Conservation (phyloP, 768 basidiomycete genomes). For the Lanmaoa pseudosensibilis region DNA sequence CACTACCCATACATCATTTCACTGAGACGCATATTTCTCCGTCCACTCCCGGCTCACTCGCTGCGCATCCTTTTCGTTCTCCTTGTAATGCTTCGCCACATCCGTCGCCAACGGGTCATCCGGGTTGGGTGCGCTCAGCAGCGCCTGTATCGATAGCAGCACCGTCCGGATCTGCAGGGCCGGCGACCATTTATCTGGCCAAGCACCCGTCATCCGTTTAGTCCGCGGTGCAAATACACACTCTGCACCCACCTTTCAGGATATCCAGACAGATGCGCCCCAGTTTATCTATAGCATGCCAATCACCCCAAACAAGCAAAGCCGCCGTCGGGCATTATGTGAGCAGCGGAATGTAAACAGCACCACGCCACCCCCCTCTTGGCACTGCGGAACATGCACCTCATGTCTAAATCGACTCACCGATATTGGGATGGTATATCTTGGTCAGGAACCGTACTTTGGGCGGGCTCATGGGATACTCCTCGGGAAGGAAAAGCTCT, state of each 20-base stretch:
- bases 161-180: constrained; percentile 98
- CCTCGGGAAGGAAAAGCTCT: constrained; percentile 98
- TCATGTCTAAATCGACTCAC: constrained; percentile 46
- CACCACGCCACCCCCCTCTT: constrained; percentile 9
- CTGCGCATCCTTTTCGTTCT: constrained; percentile 92
- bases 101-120: constrained; percentile 94
- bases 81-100: constrained; percentile 98
- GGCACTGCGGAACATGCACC: constrained; percentile 3
- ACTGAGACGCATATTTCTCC: constrained; percentile 67
- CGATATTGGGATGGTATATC: constrained; percentile 99
- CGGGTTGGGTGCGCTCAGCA: constrained; percentile 94
- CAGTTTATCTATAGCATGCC: constrained; percentile 74
- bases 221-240: neutral
- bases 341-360: constrained; percentile 23
- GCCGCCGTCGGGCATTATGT: constrained; percentile 18
- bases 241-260: constrained; percentile 72
- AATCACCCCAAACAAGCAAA: neutral
- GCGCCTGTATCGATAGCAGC: constrained; percentile 93
- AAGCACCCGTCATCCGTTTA: neutral
- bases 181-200: constrained; percentile 96
- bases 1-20: constrained; percentile 4
- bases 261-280: constrained; percentile 98
- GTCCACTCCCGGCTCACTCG: constrained; percentile 96
- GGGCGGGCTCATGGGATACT: constrained; percentile 99
- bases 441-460: constrained; percentile 97